Evolutionary conservation across 1,284 basidiomycete species (phyloP), one percentile per base, ranked within the genome.

Genomic region (Marasmius fiardii): DNA sequence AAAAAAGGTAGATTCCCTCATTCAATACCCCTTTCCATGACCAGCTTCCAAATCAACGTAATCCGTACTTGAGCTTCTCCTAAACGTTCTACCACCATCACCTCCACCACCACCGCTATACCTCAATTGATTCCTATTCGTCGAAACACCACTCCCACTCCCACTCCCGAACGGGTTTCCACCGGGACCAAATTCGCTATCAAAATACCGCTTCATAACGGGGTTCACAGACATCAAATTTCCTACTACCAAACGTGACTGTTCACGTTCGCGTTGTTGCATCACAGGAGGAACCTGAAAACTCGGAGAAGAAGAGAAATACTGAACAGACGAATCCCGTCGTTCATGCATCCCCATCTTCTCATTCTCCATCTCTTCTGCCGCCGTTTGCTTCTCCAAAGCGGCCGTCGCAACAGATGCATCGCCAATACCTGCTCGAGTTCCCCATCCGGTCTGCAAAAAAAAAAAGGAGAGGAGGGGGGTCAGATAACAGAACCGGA

Each of bases 341-440:
- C 20, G 39, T 10, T 20, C 11, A 7, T 41, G 39, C 7, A 31
- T 4, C 10, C 28, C 28, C 28, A 31, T 4, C 43, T 44, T 44
- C 20, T 44, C 43, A 23, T 33, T 26, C 20, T 51, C 50, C 5
- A 10, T 23, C n/a, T 26, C 41, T 20, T 12, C 26, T 18, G 10
- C 41, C 14, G 52, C 52, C 14, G 28, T 49, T 23, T 55, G 54
- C 16, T 58, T 58, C 57, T 82, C 82, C 55, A 78, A 74, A 16
- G 88, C 88, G 10, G 82, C 81, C 2, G 86, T 90, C 37, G 88
- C 88, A 45, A 84, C 82, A 4, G 83, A 76, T 0, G 83, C 83
- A 74, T 92, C 89, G 68, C 90, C 92, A 65, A 95, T 91, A 75
- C 93, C 93, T 7, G 91, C 81, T 68, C 93, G 87, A 20, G 93